These are phyloP conservation scores for Oenanthe sinensis DNA, from an alignment of 129 eudicot species.

Conservation along the genomic window DNA sequence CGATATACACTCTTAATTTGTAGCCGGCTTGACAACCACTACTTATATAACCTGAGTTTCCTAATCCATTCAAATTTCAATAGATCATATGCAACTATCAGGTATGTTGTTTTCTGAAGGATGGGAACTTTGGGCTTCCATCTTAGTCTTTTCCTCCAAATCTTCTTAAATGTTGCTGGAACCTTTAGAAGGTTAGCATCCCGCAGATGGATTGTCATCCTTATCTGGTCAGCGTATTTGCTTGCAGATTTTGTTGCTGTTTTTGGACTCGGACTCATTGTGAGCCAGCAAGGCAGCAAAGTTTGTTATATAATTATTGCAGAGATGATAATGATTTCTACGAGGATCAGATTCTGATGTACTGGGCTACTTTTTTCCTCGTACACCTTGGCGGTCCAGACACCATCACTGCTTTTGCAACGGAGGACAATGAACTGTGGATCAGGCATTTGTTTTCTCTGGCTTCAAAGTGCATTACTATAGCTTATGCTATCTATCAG, in stretches of 20 bases:
- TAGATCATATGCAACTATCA: not conserved
- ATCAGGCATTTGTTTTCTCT: conserved; percentile 40
- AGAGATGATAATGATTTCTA: too few relatives aligned
- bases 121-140: not conserved
- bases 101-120: not conserved
- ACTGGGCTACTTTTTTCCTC: conserved; percentile 55
- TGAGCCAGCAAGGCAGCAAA: not conserved
- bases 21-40: not conserved
- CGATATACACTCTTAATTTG: not conserved
- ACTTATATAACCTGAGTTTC: too few relatives aligned
- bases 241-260: conserved; percentile 45
- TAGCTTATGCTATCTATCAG: not conserved
- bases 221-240: conserved; percentile 44
- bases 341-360: conserved; percentile 28
- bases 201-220: conserved; percentile 15
- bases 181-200: not conserved
- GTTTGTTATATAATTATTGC: not conserved
- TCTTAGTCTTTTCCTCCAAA: not conserved
- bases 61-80: too few relatives aligned
- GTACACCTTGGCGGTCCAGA: conserved; percentile 64
- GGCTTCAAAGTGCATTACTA: conserved; percentile 17
- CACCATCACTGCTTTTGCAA: conserved; percentile 49
- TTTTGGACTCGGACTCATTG: not conserved
- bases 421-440: conserved; percentile 61
- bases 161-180: not conserved